phyloP scores from a whole-genome alignment of 345 rosid genomes.

The Eucalyptus shirleyi region DNA sequence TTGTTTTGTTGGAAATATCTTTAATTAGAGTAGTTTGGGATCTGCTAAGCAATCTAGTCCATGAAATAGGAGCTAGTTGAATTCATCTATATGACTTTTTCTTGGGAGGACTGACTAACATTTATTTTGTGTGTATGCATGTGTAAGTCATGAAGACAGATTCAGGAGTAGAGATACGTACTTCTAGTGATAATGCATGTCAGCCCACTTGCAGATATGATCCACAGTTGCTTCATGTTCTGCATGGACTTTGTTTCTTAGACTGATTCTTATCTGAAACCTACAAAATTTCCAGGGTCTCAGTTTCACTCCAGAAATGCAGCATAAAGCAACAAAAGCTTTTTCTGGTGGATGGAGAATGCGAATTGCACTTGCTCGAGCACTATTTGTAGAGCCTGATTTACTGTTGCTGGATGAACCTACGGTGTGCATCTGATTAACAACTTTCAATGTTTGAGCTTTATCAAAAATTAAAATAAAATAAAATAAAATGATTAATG shows the following conservation, averaged over 20 bases:
- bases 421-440: conserved; percentile 30
- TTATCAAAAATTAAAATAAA: background rate
- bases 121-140: background rate
- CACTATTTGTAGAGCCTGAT: conserved; percentile 90
- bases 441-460: background rate
- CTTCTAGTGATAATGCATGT: background rate
- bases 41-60: background rate
- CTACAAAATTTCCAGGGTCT: conserved; percentile 60
- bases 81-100: background rate
- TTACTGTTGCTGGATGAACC: conserved; percentile 97
- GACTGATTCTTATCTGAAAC: background rate
- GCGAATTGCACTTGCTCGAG: conserved; percentile 99
- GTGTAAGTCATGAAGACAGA: background rate
- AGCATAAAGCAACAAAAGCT: conserved; percentile 61
- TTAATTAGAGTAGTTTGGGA: background rate
- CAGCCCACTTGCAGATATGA: background rate
- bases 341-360: conserved; percentile 99
- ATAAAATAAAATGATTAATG: background rate
- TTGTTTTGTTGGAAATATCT: background rate
- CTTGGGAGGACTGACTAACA: background rate
- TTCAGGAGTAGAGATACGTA: background rate
- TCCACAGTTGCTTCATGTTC: background rate
- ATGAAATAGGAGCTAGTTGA: background rate
- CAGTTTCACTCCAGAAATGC: conserved; percentile 95
- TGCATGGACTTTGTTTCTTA: background rate